These are phyloP conservation scores for Artemisia tridentata DNA, from an alignment of 129 eudicot species.

Conservation along the genomic window DNA sequence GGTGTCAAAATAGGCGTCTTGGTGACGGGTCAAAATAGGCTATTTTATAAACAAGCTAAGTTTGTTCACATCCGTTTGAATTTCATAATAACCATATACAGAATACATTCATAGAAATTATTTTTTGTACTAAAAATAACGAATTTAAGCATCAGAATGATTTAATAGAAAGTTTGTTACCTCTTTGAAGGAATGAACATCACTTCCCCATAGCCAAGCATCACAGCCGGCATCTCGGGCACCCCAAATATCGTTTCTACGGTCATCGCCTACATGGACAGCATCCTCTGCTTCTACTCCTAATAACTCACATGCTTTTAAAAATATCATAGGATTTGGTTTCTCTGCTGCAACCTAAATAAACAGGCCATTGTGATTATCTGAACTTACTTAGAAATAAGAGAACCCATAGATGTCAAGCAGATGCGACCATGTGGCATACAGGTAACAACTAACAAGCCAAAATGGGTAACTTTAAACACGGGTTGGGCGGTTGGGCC, in stretches of 20 bases:
- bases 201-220: slow-evolving; percentile 99
- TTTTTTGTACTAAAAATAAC: too few relatives aligned
- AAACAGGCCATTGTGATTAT: not conserved
- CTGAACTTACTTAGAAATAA: not conserved
- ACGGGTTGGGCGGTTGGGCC: too few relatives aligned
- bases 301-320: slow-evolving; percentile 93
- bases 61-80: too few relatives aligned
- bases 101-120: too few relatives aligned
- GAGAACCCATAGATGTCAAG: not conserved
- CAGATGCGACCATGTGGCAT: too few relatives aligned
- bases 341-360: slow-evolving; percentile 95
- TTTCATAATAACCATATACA: too few relatives aligned
- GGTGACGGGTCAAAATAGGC: too few relatives aligned
- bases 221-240: slow-evolving; percentile 99
- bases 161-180: slow-evolving; percentile 30
- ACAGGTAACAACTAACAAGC: too few relatives aligned
- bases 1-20: too few relatives aligned
- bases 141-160: too few relatives aligned
- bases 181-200: slow-evolving; percentile 93
- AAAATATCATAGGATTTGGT: slow-evolving; percentile 89
- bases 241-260: slow-evolving; percentile 96
- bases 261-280: slow-evolving; percentile 98
- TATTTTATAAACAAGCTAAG: too few relatives aligned
- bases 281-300: slow-evolving; percentile 94
- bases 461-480: too few relatives aligned